Conservation (phyloP, 257 asterid species). For the Lycium ferocissimum region DNA sequence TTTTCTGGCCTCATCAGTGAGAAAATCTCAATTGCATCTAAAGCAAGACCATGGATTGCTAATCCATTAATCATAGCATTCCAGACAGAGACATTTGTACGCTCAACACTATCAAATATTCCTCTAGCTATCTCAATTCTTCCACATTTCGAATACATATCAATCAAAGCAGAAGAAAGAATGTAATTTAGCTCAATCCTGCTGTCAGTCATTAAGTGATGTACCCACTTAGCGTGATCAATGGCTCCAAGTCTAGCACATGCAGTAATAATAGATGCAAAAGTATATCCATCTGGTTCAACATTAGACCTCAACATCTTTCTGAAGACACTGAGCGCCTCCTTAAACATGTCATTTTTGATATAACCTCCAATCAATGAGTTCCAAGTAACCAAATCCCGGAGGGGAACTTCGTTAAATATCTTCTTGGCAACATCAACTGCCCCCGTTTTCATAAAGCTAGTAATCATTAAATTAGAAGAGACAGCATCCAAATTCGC, state of each 20-base stretch:
- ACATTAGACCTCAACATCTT: conserved; percentile 55
- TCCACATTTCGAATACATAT: conserved; percentile 90
- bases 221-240: conserved; percentile 74
- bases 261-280: conserved; percentile 67
- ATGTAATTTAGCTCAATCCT: conserved; percentile 61
- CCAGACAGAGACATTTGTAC: conserved; percentile 65
- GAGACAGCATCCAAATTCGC: conserved; percentile 43
- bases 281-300: conserved; percentile 75
- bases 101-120: conserved; percentile 49
- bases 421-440: conserved; percentile 59
- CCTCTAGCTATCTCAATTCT: conserved; percentile 63
- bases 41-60: conserved; percentile 73
- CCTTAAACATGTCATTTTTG: conserved; percentile 51
- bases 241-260: conserved; percentile 80
- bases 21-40: conserved; percentile 60
- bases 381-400: conserved; percentile 85
- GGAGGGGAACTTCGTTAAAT: conserved; percentile 51
- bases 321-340: conserved; percentile 58
- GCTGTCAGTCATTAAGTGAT: conserved; percentile 60
- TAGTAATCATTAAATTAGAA: conserved; percentile 60
- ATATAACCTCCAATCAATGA: conserved; percentile 71
- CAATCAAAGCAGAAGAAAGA: conserved; percentile 72
- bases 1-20: conserved; percentile 52
- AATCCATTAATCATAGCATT: conserved; percentile 78
- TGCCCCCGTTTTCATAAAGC: conserved; percentile 63